Base-by-base conservation (phyloP, 1,284 basidiomycete genomes). In the Rhodotorula sp. region DNA sequence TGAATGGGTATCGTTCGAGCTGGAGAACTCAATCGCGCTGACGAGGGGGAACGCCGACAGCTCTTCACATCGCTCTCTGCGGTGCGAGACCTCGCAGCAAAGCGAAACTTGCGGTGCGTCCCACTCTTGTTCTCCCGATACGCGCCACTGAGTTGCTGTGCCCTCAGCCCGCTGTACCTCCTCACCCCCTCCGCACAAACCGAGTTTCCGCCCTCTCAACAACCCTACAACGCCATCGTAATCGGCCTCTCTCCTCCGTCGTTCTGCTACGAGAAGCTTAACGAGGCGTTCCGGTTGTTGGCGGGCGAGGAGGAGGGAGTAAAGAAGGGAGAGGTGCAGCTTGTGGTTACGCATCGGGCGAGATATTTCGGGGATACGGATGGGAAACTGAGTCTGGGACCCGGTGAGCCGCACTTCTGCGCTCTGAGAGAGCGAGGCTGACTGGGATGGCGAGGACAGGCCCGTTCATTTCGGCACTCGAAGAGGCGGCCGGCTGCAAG, bases 261-360 rank as follows among this genome's bases (percentile, higher is more conserved):
- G 4, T 82, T 89, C 71, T 81, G 82, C 48, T 89, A 89, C 76
- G 79, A 81, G 64, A 37, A 63, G 24, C 82, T 90, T 62, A 88
- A 88, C 78, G 82, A 82, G 15, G 88, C 88, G 0, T 90, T 89
- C 73, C 84, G 87, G 2, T 82, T 90, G 26, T 83, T 90, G 10
- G 76, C 78, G 20, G 66, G 74, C 11, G 81, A 74, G 18, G 52
- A 59, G 16, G 53, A 44, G 3, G 31, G 22, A 2, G 20, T 26
- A 1, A 31, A 22, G 10, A 65, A 61, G 26, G 60, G 59, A 2
- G 69, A 68, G 6, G 67, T 80, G 4, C 81, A 81, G 2, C 81
- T 88, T 44, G 83, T 88, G 34, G 85, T 86, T 0, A 85, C 86
- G 1, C 87, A 87, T 78, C 82, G 84, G 64, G 85, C 85, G 20